Percentiles rank a stretch among this genome's conserved stretches.
These are phyloP conservation scores for Lathyrus sativus DNA, from an alignment of 306 rosid genomes.

Conservation along the genomic window DNA sequence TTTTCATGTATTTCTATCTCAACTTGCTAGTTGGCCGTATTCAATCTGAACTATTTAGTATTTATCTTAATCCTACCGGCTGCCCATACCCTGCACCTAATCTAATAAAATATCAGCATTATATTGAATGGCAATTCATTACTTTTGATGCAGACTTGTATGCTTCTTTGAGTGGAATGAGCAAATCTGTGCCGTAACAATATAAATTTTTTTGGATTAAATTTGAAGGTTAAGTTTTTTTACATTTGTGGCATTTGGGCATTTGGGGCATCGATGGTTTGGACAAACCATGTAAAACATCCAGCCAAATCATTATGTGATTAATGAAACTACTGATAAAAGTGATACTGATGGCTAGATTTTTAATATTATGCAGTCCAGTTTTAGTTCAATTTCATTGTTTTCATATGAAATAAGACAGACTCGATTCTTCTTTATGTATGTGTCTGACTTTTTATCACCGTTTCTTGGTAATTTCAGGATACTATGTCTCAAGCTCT, in stretches of 20 bases:
- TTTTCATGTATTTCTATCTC: background rate
- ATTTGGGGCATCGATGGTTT: constrained; percentile 18
- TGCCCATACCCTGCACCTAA: constrained; percentile 4
- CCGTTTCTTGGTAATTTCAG: constrained; percentile 49
- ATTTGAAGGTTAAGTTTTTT: constrained; percentile 11
- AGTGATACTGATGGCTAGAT: constrained; percentile 3
- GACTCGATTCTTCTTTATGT: constrained; percentile 23
- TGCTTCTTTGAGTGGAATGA: background rate
- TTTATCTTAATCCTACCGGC: background rate
- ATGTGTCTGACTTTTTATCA: constrained; percentile 31
- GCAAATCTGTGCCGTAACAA: background rate
- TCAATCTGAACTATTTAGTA: constrained; percentile 14
- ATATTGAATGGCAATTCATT: constrained; percentile 1
- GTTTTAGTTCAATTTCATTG: background rate
- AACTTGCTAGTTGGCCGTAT: background rate
- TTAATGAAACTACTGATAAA: constrained; percentile 20
- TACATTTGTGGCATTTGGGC: constrained; percentile 2
- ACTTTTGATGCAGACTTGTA: background rate
- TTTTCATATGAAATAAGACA: constrained; percentile 19
- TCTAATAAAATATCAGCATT: background rate
- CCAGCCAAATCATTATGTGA: constrained; percentile 13
- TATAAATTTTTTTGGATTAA: no score
- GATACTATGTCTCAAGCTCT: constrained; percentile 90
- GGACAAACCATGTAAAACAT: constrained; percentile 17
- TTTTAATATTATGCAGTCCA: constrained; percentile 16